A percentile compares a stretch with the other conserved stretches of the same genome.
Evolutionary conservation across 2,329 filamentous ascomycete species (phyloP).

Genomic region (Fusarium algeriense): DNA sequence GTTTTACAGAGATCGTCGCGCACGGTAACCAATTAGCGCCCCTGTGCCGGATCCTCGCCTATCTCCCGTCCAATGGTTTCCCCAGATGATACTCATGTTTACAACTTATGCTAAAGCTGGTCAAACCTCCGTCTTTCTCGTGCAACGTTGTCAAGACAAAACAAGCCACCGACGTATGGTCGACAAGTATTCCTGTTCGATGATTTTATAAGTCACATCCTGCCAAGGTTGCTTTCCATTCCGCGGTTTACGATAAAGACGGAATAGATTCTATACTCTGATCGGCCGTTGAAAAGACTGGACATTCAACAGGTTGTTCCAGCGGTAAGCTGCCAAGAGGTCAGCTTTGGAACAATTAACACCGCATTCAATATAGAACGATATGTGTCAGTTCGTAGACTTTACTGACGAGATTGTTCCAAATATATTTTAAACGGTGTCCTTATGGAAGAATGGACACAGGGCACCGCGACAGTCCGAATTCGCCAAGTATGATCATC

Average conservation of each 20-base stretch:
- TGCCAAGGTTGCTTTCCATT: background rate
- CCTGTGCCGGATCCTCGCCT: constrained; percentile 1
- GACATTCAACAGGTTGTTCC: too few species aligned
- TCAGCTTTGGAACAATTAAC: too few species aligned
- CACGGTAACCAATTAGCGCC: background rate
- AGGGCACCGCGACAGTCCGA: background rate
- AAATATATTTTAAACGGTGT: too few species aligned
- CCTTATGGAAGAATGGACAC: background rate
- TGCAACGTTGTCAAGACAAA: constrained; percentile 2
- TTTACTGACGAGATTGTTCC: too few species aligned
- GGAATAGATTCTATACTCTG: background rate
- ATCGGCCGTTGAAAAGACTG: background rate
- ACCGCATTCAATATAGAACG: background rate
- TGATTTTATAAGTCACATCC: background rate
- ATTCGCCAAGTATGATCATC: constrained; percentile 21
- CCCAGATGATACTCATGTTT: constrained; percentile 25
- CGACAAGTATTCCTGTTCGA: background rate
- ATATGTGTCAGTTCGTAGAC: too few species aligned
- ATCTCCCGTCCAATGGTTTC: constrained; percentile 14
- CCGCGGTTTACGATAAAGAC: background rate
- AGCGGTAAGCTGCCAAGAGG: background rate
- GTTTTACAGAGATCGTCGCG: constrained; percentile 1
- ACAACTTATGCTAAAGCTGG: constrained; percentile 35
- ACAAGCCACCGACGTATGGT: constrained; percentile 21
- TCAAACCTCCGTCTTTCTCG: background rate